Percentiles rank a stretch among this genome's conserved stretches.
phyloP scores from a whole-genome alignment of 1,139 yeast genomes.

The Yamadazyma jaroonii region DNA sequence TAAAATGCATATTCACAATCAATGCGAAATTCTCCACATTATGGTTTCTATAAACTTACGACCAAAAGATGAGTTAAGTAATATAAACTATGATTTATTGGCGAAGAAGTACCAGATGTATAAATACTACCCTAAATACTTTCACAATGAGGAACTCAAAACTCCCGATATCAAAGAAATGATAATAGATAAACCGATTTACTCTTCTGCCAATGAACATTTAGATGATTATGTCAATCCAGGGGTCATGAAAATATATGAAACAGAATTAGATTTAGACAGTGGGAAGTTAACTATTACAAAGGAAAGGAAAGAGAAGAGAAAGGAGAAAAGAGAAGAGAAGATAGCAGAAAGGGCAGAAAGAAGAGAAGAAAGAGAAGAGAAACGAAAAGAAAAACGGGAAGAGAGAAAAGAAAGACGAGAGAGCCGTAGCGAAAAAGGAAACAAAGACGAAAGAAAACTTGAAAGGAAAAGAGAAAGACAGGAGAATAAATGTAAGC shows the following conservation, averaged over 20 bases:
- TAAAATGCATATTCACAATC: slow-evolving; percentile 2
- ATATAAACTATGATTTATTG: slow-evolving; percentile 35
- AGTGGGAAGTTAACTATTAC: slow-evolving; percentile 16
- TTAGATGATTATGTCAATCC: slow-evolving; percentile 19
- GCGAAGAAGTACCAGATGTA: slow-evolving; percentile 33
- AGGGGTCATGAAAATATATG: slow-evolving; percentile 17
- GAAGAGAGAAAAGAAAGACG: slow-evolving; percentile 11
- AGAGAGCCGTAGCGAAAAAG: slow-evolving; percentile 8
- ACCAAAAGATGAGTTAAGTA: slow-evolving; percentile 13
- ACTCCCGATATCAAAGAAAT: slow-evolving; percentile 38
- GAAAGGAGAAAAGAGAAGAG: slow-evolving; percentile 10
- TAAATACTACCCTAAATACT: slow-evolving; percentile 40
- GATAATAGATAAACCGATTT: slow-evolving; percentile 41
- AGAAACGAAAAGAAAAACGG: slow-evolving; percentile 5
- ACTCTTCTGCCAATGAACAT: slow-evolving; percentile 38
- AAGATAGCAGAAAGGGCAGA: slow-evolving; percentile 13
- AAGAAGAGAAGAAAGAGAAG: slow-evolving; percentile 6
- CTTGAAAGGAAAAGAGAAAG: slow-evolving; percentile 7
- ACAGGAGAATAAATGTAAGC: slow-evolving; percentile 7
- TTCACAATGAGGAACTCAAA: slow-evolving; percentile 37
- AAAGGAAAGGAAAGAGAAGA: slow-evolving; percentile 8
- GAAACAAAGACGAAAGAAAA: slow-evolving; percentile 1
- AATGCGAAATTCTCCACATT: slow-evolving; percentile 4
- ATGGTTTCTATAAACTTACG: slow-evolving; percentile 9
- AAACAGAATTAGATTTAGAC: slow-evolving; percentile 16